A percentile compares a stretch with the other conserved stretches of the same genome.
phyloP scores from a whole-genome alignment of 75 land plant genomes.

The Azolla pinnata region DNA sequence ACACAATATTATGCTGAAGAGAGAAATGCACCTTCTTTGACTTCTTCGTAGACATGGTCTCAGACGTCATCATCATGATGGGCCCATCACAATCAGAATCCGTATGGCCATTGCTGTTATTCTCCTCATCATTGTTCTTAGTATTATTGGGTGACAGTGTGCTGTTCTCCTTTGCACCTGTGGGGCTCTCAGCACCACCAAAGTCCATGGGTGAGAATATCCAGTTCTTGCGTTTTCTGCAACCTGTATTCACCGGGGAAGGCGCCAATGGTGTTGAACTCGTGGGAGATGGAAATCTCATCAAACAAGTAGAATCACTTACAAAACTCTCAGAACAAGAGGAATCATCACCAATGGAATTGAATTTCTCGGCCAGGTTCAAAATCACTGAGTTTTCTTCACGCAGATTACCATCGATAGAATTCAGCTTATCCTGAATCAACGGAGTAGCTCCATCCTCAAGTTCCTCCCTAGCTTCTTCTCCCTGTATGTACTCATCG shows the following conservation, averaged over 20 bases:
- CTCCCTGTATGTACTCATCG: background rate
- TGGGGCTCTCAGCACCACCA: background rate
- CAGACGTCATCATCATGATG: background rate
- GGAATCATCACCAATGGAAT: constrained; percentile 18
- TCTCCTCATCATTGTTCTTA: background rate
- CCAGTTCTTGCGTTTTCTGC: constrained; percentile 5
- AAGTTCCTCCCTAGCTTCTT: background rate
- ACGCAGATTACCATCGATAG: background rate
- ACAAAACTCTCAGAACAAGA: background rate
- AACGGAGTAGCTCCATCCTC: background rate
- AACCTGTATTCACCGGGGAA: constrained; percentile 10
- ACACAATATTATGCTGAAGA: constrained; percentile 37
- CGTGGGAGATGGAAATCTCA: too few species aligned
- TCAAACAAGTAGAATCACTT: background rate
- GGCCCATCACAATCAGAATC: too few species aligned
- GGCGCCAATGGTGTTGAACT: constrained; percentile 7
- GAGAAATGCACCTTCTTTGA: constrained; percentile 41
- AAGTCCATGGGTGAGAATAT: background rate
- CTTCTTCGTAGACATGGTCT: constrained; percentile 29
- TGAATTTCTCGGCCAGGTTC: constrained; percentile 29
- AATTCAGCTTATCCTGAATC: background rate
- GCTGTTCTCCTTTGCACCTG: constrained; percentile 1
- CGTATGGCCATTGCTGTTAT: too few species aligned
- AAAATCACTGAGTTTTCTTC: constrained; percentile 23
- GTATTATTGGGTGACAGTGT: background rate